Evolutionary conservation across 106 monocot genomes (phyloP).

Genomic region (Phalaenopsis equestris): DNA sequence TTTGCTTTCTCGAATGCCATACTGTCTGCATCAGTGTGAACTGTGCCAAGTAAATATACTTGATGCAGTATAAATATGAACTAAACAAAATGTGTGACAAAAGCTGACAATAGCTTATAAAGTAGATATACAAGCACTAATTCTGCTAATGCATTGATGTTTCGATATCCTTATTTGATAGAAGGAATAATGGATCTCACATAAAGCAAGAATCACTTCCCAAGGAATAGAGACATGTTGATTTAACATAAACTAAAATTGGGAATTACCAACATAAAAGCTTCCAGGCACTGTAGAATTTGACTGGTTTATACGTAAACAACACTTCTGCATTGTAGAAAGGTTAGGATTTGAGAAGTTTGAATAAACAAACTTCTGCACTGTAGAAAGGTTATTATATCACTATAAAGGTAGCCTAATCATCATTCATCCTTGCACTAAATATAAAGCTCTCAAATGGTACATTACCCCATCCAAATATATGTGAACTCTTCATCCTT

Average conservation of each 20-base stretch:
- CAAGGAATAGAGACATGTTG: not conserved
- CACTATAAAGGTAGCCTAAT: not conserved
- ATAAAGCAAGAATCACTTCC: not conserved
- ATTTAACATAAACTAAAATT: not conserved
- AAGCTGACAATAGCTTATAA: not conserved
- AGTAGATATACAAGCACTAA: not conserved
- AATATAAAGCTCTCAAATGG: not conserved
- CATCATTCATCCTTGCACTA: not conserved
- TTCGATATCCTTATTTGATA: not conserved
- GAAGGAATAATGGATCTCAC: not conserved
- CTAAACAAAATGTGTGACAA: not conserved
- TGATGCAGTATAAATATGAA: not conserved
- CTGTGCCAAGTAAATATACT: not conserved
- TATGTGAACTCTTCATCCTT: not conserved
- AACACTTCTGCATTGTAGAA: not conserved
- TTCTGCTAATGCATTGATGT: not conserved
- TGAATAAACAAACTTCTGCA: not conserved
- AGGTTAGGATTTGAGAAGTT: not conserved
- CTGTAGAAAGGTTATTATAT: not conserved
- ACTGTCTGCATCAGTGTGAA: slow-evolving; percentile 55
- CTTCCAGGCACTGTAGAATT: not conserved
- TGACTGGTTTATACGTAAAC: not conserved
- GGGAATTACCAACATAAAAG: not conserved
- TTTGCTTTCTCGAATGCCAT: slow-evolving; percentile 96
- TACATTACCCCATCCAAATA: not conserved